Conservation (phyloP, 2,329 filamentous ascomycete genomes). For the Colletotrichum nymphaeae region DNA sequence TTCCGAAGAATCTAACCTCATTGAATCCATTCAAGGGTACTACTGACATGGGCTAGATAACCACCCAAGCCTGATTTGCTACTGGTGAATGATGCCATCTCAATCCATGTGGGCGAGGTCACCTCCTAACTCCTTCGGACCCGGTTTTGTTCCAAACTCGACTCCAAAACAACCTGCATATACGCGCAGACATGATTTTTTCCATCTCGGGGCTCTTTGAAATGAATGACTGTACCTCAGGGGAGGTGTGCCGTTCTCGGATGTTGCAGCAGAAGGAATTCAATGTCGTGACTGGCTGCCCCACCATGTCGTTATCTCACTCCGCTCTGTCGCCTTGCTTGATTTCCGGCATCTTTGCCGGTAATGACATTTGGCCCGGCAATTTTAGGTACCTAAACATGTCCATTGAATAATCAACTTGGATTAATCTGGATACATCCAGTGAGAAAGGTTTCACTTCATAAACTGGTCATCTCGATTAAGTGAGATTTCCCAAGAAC, state of each 20-base stretch:
- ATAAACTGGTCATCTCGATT: background rate
- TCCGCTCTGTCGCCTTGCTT: constrained; percentile 25
- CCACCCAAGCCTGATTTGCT: background rate
- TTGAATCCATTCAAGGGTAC: background rate
- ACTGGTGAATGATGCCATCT: constrained; percentile 1
- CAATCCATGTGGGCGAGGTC: background rate
- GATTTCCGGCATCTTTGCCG: constrained; percentile 11
- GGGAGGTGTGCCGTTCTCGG: background rate
- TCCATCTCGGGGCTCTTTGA: too few relatives aligned
- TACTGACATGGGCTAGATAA: background rate
- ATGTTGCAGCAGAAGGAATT: background rate
- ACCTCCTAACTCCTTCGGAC: background rate
- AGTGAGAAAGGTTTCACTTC: too few relatives aligned
- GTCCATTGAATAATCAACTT: background rate
- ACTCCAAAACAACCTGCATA: background rate
- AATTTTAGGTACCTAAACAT: background rate
- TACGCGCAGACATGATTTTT: too few relatives aligned
- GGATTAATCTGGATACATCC: background rate
- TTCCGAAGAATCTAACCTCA: constrained; percentile 5
- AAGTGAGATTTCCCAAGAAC: background rate
- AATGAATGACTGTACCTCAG: background rate
- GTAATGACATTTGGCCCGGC: background rate
- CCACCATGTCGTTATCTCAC: constrained; percentile 30
- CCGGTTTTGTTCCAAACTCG: background rate
- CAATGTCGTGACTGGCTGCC: constrained; percentile 19